Conservation (phyloP, 768 basidiomycete genomes). For the Nidularia sp. region DNA sequence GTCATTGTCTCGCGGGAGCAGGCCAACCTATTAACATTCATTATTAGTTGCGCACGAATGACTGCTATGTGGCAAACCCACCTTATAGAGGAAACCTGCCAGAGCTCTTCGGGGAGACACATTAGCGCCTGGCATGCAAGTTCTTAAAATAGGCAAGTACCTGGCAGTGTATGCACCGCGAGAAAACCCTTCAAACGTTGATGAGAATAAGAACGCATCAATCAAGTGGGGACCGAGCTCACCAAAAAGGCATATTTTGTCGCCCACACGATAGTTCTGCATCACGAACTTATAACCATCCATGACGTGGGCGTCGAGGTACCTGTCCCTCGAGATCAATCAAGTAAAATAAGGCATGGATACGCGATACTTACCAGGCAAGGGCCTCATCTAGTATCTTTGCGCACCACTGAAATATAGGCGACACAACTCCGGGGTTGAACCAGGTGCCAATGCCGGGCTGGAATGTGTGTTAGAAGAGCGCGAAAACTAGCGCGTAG, state of each 20-base stretch:
- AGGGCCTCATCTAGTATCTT: slow-evolving; percentile 63
- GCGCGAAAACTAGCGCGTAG: neutral
- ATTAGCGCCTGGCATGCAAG: too few species aligned
- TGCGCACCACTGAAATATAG: slow-evolving; percentile 53
- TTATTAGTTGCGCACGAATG: neutral
- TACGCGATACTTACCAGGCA: slow-evolving; percentile 51
- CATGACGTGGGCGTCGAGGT: slow-evolving; percentile 66
- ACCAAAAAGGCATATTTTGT: slow-evolving; percentile 76
- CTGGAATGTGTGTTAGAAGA: slow-evolving; percentile 10
- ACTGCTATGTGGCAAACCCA: slow-evolving; percentile 10
- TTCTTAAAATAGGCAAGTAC: slow-evolving; percentile 7
- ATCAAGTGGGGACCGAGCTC: slow-evolving; percentile 9
- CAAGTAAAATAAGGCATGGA: neutral
- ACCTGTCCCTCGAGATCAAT: slow-evolving; percentile 35
- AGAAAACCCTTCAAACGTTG: slow-evolving; percentile 58
- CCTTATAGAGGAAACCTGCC: slow-evolving; percentile 73
- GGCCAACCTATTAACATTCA: slow-evolving; percentile 47
- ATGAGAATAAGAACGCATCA: neutral
- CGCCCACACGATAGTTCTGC: slow-evolving; percentile 71
- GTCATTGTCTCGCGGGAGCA: slow-evolving; percentile 63
- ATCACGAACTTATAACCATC: slow-evolving; percentile 77
- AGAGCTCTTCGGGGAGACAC: slow-evolving; percentile 48
- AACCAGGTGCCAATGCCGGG: slow-evolving; percentile 49
- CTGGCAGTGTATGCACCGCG: slow-evolving; percentile 47
- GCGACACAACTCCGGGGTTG: slow-evolving; percentile 62